A percentile compares a stretch with the other conserved stretches of the same genome.
phyloP scores from a whole-genome alignment of 2,329 filamentous ascomycete genomes.

The Dendryphion nanum region DNA sequence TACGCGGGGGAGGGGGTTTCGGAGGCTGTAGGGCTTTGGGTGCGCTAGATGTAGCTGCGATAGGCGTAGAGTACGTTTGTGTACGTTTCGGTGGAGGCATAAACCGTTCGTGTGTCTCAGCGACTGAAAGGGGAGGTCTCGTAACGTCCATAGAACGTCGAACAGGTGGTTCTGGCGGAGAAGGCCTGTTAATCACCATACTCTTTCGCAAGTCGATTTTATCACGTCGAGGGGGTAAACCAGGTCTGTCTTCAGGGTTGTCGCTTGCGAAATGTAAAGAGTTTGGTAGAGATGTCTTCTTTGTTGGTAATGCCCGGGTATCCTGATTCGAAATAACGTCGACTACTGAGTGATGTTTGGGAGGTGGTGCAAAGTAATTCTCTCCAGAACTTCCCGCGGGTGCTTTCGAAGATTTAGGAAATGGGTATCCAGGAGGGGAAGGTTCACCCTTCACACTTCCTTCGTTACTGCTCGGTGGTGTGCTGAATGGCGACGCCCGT shows the following conservation, averaged over 20 bases:
- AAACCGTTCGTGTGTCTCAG: conserved; percentile 26
- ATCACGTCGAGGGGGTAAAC: conserved; percentile 46
- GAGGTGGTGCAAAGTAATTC: conserved; percentile 33
- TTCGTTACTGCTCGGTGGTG: conserved; percentile 75
- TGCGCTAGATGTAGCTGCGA: conserved; percentile 3
- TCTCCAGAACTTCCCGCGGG: conserved; percentile 21
- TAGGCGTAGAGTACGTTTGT: conserved; percentile 20
- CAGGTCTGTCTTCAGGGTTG: conserved; percentile 48
- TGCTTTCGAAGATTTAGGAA: conserved; percentile 23
- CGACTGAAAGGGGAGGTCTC: conserved; percentile 21
- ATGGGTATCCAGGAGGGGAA: conserved; percentile 18
- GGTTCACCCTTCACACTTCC: conserved; percentile 47
- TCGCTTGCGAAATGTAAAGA: conserved; percentile 18
- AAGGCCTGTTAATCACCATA: conserved; percentile 28
- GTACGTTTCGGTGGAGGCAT: conserved; percentile 36
- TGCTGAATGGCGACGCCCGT: conserved; percentile 76
- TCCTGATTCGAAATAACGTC: too few species aligned
- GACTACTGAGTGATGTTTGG: conserved; percentile 27
- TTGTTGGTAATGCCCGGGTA: conserved; percentile 13
- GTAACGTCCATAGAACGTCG: conserved; percentile 36
- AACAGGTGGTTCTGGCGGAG: conserved; percentile 32
- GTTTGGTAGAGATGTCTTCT: conserved; percentile 15
- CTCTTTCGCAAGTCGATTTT: conserved; percentile 35
- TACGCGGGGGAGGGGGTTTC: conserved; percentile 33
- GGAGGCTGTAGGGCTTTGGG: conserved; percentile 29